phyloP scores from a whole-genome alignment of 768 basidiomycete genomes.

The Lactarius indigo region DNA sequence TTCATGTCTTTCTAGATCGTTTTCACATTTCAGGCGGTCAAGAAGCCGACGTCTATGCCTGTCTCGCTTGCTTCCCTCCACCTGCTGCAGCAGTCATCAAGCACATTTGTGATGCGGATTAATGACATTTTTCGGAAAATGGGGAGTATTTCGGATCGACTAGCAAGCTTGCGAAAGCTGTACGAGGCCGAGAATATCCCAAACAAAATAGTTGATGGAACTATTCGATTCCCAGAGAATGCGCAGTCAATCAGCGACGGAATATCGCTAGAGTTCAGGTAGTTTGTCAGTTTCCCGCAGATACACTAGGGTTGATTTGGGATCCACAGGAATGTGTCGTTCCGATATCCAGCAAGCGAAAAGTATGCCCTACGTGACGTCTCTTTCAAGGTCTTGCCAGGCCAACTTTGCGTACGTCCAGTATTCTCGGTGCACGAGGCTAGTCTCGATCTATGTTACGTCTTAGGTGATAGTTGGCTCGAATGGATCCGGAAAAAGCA shows the following conservation, averaged over 20 bases:
- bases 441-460: neutral
- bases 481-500: conserved; percentile 79
- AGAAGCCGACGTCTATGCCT: conserved; percentile 25
- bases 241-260: conserved; percentile 18
- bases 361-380: conserved; percentile 54
- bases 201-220: conserved; percentile 57
- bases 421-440: neutral
- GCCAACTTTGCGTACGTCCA: conserved; percentile 67
- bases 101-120: conserved; percentile 47
- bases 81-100: conserved; percentile 51
- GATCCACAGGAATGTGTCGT: conserved; percentile 59
- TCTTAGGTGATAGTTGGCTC: conserved; percentile 68
- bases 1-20: conserved; percentile 15
- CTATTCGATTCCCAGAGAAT: conserved; percentile 35
- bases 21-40: conserved; percentile 25
- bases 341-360: conserved; percentile 56
- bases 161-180: conserved; percentile 53
- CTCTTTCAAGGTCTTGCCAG: conserved; percentile 66
- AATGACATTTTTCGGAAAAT: conserved; percentile 51
- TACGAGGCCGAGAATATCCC: conserved; percentile 60
- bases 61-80: conserved; percentile 35
- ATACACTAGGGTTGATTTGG: conserved; percentile 25
- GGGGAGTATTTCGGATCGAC: conserved; percentile 50
- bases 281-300: conserved; percentile 24
- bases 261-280: conserved; percentile 62